Evolutionary conservation across 768 basidiomycete species (phyloP), one percentile per base, ranked within the genome.

Genomic region (Antrodiella citrinella): DNA sequence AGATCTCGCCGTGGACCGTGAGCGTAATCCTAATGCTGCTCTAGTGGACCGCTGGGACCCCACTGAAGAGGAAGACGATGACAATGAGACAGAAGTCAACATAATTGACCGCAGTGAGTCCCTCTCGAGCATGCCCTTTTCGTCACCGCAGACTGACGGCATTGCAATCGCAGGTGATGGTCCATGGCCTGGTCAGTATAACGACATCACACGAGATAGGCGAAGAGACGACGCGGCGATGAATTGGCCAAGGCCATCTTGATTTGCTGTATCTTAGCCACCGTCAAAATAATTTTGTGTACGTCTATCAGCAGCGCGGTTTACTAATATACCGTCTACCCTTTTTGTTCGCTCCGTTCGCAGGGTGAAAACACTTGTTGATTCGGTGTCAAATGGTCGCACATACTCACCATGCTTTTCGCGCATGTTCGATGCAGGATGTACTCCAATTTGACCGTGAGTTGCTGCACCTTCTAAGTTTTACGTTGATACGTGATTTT

Each of bases 1-100:
- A 49, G 92, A 94, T 64, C 77, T 94, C 26, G 72, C 74, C 4
- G 74, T 94, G 30, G 89, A 91, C 69, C 80, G 78, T 20, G 75
- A 70, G 45, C 71, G 67, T 55, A 81, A 88, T 61, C 86, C 87
- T 0, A 68, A 67, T 12, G 74, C 69, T 20, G 77, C 77, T 11
- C 56, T 71, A 49, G 62, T 66, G 12, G 88, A 87, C 61, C 72
- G 67, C 40, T 89, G 85, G 84, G 78, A 82, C 54, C 71, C 72
- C 2, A 72, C 75, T 10, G 77, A 76, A 7, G 71, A 69, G 3
- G 69, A 78, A 15, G 82, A 81, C 3, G 86, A 66, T 3, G 75
- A 71, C 20, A 68, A 69, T 44, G 70, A 69, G 18, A 30, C 62
- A 30, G 74, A 75, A 9, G 60, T 75, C 10, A 76, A 82, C 62